These are phyloP conservation scores for Uromyces viciae-fabae DNA, from an alignment of 1,284 basidiomycete genomes.

Conservation along the genomic window DNA sequence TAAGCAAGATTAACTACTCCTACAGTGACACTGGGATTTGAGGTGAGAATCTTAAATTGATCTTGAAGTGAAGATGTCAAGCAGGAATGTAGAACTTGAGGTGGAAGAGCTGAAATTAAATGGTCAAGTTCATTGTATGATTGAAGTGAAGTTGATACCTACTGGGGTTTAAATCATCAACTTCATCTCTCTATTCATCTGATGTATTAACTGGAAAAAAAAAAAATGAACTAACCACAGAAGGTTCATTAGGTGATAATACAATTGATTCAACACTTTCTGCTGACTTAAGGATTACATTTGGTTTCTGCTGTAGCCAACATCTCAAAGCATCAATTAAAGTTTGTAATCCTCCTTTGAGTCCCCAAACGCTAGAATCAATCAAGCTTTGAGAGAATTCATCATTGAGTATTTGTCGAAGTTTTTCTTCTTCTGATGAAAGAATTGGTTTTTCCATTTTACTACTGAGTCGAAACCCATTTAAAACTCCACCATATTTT, in stretches of 20 bases:
- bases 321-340: constrained; percentile 64
- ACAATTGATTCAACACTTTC: constrained; percentile 58
- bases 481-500: constrained; percentile 66
- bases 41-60: constrained; percentile 62
- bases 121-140: constrained; percentile 13
- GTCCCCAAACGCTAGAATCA: constrained; percentile 69
- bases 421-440: constrained; percentile 19
- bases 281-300: constrained; percentile 63
- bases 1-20: constrained; percentile 66
- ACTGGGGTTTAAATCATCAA: background rate
- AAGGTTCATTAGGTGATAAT: constrained; percentile 52
- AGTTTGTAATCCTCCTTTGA: constrained; percentile 70
- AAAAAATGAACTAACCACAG: constrained; percentile 48
- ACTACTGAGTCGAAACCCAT: constrained; percentile 61
- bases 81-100: constrained; percentile 49
- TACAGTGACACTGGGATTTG: constrained; percentile 60
- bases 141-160: background rate
- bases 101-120: constrained; percentile 48
- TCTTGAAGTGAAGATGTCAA: constrained; percentile 57
- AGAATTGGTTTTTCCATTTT: constrained; percentile 48
- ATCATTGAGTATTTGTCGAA: background rate
- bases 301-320: constrained; percentile 59
- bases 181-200: background rate
- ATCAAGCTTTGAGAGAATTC: background rate
- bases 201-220: background rate